These are phyloP conservation scores for Pichia norvegensis DNA, from an alignment of 1,139 yeast genomes.

Conservation along the genomic window DNA sequence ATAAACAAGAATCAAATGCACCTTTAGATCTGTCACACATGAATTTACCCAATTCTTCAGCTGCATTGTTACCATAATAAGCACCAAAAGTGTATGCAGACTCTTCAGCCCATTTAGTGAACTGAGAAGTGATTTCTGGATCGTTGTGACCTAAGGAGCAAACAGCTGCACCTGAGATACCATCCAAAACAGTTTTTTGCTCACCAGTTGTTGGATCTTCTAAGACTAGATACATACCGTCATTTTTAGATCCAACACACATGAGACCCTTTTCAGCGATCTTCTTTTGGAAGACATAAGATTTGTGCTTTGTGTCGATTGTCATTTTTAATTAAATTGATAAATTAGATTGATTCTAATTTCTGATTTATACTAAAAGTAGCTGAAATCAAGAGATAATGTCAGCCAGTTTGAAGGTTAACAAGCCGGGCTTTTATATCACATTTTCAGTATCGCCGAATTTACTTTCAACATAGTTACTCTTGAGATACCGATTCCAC, in stretches of 20 bases:
- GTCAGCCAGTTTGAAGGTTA: no score
- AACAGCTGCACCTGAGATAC: conserved; percentile 56
- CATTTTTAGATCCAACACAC: conserved; percentile 36
- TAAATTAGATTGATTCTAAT: no score
- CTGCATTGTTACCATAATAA: conserved; percentile 35
- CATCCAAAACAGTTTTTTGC: conserved; percentile 38
- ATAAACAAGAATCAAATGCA: conserved; percentile 46
- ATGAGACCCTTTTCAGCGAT: conserved; percentile 18
- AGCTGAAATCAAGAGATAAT: no score
- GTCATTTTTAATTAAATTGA: conserved; percentile 12
- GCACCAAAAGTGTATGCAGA: conserved; percentile 39
- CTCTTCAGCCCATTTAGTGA: conserved; percentile 40
- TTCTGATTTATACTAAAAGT: no score
- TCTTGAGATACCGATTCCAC: neutral
- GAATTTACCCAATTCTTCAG: conserved; percentile 47
- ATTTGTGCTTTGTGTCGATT: conserved; percentile 13
- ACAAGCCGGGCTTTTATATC: neutral
- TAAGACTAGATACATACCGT: conserved; percentile 39
- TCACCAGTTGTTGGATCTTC: conserved; percentile 41
- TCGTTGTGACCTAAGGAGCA: conserved; percentile 46
- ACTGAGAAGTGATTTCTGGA: conserved; percentile 38
- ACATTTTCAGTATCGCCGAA: neutral
- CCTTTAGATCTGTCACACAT: conserved; percentile 47
- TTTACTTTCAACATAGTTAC: no score
- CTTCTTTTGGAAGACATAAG: conserved; percentile 20